A percentile compares a stretch with the other conserved stretches of the same genome.
phyloP scores from a whole-genome alignment of 495 filamentous ascomycete species.

The Copromyces sp. region DNA sequence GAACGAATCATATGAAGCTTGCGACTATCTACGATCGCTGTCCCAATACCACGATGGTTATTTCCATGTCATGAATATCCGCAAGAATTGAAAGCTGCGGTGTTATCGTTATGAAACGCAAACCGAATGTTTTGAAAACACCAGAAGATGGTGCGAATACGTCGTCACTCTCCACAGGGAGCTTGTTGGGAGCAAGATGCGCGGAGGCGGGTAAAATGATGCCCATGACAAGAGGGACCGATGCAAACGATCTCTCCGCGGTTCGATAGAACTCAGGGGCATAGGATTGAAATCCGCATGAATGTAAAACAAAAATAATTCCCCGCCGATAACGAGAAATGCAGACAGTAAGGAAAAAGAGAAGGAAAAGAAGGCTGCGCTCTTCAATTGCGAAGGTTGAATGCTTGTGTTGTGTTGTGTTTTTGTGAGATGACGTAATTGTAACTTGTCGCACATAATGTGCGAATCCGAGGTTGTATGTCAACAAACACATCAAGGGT shows the following conservation, averaged over 20 bases:
- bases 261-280: neutral
- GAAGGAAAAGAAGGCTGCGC: neutral
- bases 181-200: neutral
- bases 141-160: neutral
- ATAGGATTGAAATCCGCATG: too few species aligned
- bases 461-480: neutral
- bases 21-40: too few species aligned
- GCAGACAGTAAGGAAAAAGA: neutral
- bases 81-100: too few species aligned
- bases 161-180: neutral
- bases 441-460: neutral
- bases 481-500: neutral
- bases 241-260: neutral
- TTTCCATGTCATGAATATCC: too few species aligned
- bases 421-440: neutral
- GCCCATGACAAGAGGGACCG: neutral
- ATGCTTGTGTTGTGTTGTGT: neutral
- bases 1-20: too few species aligned
- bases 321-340: neutral
- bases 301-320: neutral
- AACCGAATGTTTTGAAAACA: neutral
- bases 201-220: neutral
- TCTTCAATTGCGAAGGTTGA: neutral
- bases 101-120: too few species aligned
- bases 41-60: too few species aligned